phyloP scores from a whole-genome alignment of 495 filamentous ascomycete species.

The Chaetomium tenue region DNA sequence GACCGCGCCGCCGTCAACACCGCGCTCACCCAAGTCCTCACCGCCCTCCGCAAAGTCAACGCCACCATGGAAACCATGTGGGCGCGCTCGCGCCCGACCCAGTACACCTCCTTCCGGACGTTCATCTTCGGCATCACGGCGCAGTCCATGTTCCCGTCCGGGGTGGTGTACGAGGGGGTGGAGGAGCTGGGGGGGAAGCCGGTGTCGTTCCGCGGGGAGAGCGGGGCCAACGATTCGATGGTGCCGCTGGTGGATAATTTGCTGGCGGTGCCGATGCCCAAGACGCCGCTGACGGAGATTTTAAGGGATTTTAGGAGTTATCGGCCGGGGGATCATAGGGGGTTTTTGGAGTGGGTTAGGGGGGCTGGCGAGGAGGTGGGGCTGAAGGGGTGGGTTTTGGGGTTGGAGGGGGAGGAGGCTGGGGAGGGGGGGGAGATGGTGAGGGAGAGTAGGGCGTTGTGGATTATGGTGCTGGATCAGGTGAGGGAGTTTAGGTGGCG shows the following conservation, averaged over 20 bases:
- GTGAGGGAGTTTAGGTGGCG: conserved; percentile 90
- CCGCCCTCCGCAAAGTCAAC: conserved; percentile 68
- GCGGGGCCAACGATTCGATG: conserved; percentile 84
- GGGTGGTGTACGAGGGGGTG: conserved; percentile 82
- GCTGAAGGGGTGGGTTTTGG: conserved; percentile 61
- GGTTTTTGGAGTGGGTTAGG: conserved; percentile 73
- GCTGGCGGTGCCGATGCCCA: conserved; percentile 74
- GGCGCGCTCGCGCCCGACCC: conserved; percentile 70
- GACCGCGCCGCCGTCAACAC: conserved; percentile 52
- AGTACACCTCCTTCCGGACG: conserved; percentile 81
- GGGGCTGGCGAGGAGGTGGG: conserved; percentile 53
- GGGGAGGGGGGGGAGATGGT: conserved; percentile 30
- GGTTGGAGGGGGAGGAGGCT: conserved; percentile 41
- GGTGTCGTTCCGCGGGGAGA: conserved; percentile 77
- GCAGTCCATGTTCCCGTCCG: conserved; percentile 88
- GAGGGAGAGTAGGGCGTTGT: conserved; percentile 53
- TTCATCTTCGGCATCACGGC: conserved; percentile 92
- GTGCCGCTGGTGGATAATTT: conserved; percentile 85
- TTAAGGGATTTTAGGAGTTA: conserved; percentile 82
- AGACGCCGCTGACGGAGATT: conserved; percentile 79
- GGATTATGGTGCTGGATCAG: conserved; percentile 72
- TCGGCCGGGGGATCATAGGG: conserved; percentile 77
- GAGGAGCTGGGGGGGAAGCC: conserved; percentile 68
- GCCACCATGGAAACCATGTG: conserved; percentile 85
- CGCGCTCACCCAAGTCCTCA: conserved; percentile 58